Conservation (phyloP, 352 stramenopile species). For the Globisporangium echinulatum region DNA sequence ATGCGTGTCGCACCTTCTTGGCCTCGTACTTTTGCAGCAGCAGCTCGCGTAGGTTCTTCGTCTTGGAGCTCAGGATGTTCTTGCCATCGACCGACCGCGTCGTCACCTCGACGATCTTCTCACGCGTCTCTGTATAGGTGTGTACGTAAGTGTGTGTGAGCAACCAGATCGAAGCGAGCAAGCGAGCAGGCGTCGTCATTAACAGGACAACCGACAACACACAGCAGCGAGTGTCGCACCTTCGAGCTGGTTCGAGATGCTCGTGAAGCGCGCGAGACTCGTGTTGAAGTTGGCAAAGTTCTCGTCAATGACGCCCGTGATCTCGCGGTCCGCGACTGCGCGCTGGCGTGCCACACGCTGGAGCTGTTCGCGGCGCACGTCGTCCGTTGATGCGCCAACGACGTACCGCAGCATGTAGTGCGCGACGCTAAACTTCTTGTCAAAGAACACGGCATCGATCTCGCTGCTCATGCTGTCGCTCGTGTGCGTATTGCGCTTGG, state of each 20-base stretch:
- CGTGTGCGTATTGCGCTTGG: not conserved
- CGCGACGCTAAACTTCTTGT: slow-evolving; percentile 78
- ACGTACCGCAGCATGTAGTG: slow-evolving; percentile 80
- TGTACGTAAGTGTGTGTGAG: not conserved
- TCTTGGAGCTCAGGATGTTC: slow-evolving; percentile 78
- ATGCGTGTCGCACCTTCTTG: slow-evolving; percentile 37
- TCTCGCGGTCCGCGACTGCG: slow-evolving; percentile 66
- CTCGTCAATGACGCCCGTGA: slow-evolving; percentile 75
- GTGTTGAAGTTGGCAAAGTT: slow-evolving; percentile 85
- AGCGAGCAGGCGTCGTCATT: no score
- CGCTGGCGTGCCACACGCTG: slow-evolving; percentile 52
- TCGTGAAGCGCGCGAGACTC: slow-evolving; percentile 70
- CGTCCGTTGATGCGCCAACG: slow-evolving; percentile 57
- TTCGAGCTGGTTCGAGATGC: slow-evolving; percentile 73
- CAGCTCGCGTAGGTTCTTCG: slow-evolving; percentile 73
- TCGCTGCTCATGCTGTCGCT: slow-evolving; percentile 28
- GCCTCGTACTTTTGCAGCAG: slow-evolving; percentile 78
- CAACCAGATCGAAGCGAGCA: not conserved
- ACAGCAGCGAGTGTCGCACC: slow-evolving; percentile 18
- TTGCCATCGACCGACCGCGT: slow-evolving; percentile 71
- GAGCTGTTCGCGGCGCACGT: slow-evolving; percentile 63
- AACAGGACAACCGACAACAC: no score
- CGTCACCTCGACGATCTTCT: slow-evolving; percentile 60
- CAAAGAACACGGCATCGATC: slow-evolving; percentile 75
- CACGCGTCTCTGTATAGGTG: slow-evolving; percentile 41